A percentile compares a stretch with the other conserved stretches of the same genome.
phyloP scores from a whole-genome alignment of 768 basidiomycete species.

The Russula sp. region DNA sequence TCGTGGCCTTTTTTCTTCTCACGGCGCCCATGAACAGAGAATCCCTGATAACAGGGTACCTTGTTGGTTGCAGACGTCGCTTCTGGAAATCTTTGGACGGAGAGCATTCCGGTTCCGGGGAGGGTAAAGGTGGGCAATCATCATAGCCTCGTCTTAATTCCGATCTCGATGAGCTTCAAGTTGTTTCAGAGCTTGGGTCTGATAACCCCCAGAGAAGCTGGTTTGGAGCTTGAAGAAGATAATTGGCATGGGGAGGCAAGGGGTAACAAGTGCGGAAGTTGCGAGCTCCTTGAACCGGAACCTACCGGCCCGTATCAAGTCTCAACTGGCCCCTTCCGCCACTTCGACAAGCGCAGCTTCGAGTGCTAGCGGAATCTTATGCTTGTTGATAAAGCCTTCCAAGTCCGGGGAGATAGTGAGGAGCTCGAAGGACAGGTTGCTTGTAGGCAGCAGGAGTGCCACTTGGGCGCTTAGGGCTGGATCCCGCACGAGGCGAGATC shows the following conservation, averaged over 20 bases:
- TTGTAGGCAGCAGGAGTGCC: too few species aligned
- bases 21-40: neutral
- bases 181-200: neutral
- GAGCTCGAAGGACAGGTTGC: too few species aligned
- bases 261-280: conserved; percentile 9
- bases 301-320: too few species aligned
- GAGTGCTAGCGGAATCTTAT: too few species aligned
- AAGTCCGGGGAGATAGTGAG: too few species aligned
- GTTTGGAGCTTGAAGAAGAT: neutral
- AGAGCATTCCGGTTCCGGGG: neutral
- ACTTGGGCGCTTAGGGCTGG: too few species aligned
- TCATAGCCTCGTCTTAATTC: neutral
- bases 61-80: conserved; percentile 3
- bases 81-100: neutral
- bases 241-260: neutral
- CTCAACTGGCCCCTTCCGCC: too few species aligned
- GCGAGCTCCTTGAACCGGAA: too few species aligned
- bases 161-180: neutral
- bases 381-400: too few species aligned
- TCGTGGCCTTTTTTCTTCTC: neutral
- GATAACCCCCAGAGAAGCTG: neutral
- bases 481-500: too few species aligned
- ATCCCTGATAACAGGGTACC: conserved; percentile 8
- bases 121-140: neutral
- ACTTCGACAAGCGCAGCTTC: too few species aligned